These are phyloP conservation scores for Talaromyces verruculosus DNA, from an alignment of 2,329 filamentous ascomycete species.

Conservation along the genomic window DNA sequence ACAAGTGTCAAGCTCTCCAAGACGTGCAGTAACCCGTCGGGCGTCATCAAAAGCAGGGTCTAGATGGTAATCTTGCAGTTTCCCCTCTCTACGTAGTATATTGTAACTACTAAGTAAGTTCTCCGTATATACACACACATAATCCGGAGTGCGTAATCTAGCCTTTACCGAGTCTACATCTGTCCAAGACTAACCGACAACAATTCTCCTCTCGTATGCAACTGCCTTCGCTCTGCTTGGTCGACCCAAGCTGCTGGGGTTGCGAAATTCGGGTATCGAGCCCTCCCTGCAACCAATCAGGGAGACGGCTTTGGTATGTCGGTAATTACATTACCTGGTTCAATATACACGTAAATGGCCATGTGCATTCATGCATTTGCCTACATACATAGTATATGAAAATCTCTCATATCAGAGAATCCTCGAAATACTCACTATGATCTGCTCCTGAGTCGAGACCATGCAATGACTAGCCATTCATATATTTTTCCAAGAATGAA, in stretches of 20 bases:
- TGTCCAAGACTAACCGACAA: not conserved
- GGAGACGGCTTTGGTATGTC: not conserved
- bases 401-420: conserved; percentile 1
- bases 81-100: not conserved
- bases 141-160: not conserved
- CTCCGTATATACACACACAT: not conserved
- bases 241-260: conserved; percentile 15
- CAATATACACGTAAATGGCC: conserved; percentile 5
- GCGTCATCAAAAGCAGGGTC: not conserved
- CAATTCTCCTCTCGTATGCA: conserved; percentile 7
- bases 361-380: not conserved
- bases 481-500: not conserved
- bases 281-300: conserved; percentile 5
- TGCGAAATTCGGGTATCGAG: conserved; percentile 3
- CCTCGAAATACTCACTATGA: not conserved
- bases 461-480: not conserved
- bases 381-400: not conserved
- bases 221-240: conserved; percentile 1
- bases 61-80: not conserved
- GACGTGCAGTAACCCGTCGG: conserved; percentile 3
- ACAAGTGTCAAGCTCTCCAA: not conserved
- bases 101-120: not conserved
- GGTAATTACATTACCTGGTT: not conserved
- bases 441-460: not conserved
- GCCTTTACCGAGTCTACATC: conserved; percentile 1